Evolutionary conservation across 225 moss, liverwort and hornwort species (phyloP), one percentile per base, ranked within the genome.

Genomic region (Ulota crispa): DNA sequence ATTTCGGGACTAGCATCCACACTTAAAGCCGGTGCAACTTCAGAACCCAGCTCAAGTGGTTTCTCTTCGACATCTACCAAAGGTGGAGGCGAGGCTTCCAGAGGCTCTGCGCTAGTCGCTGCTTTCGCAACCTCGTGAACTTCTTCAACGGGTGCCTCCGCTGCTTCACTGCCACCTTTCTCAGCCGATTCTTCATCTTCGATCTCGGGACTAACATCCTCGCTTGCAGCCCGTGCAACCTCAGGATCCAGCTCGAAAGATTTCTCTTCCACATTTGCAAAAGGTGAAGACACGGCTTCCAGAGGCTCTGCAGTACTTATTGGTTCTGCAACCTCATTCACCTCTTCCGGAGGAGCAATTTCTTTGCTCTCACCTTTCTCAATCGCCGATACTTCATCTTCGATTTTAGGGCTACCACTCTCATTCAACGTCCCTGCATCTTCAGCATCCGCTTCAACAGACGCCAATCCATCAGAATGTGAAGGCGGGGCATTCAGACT

Each of bases 321-420:
- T 43, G 82, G 36, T 56, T 70, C 76, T 26, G 47, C 69, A 82
- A 82, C 70, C 23, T 78, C 55, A 41, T 54, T 39, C 6, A 72
- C 31, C n/a, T 82, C 82, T 55, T 77, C 71, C n/a, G 36, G 19
- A 61, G 60, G 60, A 69, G 26, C 34, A 43, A 47, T 19, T 27
- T 34, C 68, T 82, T 28, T 7, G 37, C 24, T 15, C 12, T 36
- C 19, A 60, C 47, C 27, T 39, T 19, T 55, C 61, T 24, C 76
- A 61, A 3, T 3, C 13, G 28, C 63, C 14, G 31, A 63, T 30
- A 6, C 45, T 16, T 68, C 75, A 68, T 4, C 45, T 57, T 43
- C 18, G 24, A 39, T 11, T 34, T 34, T 34, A 59, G 75, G 30
- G 68, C 75, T 75, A 8, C 2, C 68, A 11, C 4, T 32, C 34